phyloP scores from a whole-genome alignment of 208 protist species.

The Leishmania major region DNA sequence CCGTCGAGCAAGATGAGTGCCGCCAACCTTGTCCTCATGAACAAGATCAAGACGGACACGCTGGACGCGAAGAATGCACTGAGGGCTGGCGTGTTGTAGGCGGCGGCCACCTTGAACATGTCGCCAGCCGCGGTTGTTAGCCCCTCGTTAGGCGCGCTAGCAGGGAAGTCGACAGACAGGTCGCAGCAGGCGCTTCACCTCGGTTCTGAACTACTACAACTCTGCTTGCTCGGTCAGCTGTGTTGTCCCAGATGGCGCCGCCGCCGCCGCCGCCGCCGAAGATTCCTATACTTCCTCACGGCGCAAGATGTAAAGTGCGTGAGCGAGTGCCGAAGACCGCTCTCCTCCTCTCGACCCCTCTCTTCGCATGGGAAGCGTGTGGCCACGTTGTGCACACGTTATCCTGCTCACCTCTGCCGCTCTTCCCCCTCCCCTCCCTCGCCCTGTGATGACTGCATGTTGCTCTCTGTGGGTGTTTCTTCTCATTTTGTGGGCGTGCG shows the following conservation, averaged over 20 bases:
- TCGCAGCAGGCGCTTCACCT: neutral
- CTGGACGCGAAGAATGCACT: neutral
- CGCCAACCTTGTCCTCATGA: neutral
- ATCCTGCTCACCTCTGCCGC: no score
- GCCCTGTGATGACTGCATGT: no score
- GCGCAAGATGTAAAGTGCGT: neutral
- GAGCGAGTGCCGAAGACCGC: neutral
- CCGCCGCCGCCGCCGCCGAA: neutral
- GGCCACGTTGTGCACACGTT: neutral
- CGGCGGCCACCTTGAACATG: neutral
- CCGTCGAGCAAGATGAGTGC: neutral
- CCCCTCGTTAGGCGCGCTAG: neutral
- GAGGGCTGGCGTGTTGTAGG: neutral
- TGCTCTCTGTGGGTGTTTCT: no score
- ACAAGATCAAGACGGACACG: constrained; percentile 8
- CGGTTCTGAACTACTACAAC: neutral
- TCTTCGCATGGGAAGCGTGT: neutral
- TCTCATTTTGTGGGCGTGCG: no score
- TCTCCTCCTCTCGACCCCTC: neutral
- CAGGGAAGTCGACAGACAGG: neutral
- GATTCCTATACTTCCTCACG: neutral
- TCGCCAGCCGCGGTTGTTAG: neutral
- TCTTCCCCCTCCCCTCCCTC: no score
- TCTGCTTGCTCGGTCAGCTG: neutral
- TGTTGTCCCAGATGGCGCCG: neutral